Evolutionary conservation across 148 eudicot species (phyloP), one percentile per base, ranked within the genome.

Genomic region (Suaeda aralocaspica): DNA sequence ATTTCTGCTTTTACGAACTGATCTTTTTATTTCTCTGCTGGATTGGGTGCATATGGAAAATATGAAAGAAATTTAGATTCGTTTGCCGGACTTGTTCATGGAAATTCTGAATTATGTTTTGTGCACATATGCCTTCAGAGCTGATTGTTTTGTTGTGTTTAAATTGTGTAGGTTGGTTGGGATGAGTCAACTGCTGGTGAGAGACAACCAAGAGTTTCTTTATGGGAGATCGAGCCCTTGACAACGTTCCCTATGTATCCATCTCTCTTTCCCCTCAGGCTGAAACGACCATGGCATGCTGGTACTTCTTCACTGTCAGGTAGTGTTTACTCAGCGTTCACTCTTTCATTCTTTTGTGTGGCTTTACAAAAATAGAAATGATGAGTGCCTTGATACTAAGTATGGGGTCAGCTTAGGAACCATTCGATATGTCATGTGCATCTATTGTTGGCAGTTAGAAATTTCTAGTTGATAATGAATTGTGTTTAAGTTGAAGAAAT

Each of bases 171-270:
- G 99, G 99, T 94, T 72, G 99, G 99, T 45, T 94, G 99, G 99
- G 99, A 94, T 76, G 99, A 94, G 68, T 94, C 99, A 51, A 91
- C 97, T 67, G 97, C 96, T 16, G 91, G 97, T 71, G 97, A 94
- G 83, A 91, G 91, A 82, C 99, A 91, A 78, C 99, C 97, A 53
- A 86, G 97, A 49, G 99, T 94, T 9, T 94, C 99, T 21, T 76
- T 94, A 69, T 94, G 99, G 99, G 99, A 94, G 72, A 89, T 94
- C 66, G 99, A 94, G 75, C 99, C 97, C 65, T 81, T 94, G 82
- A 91, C 99, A 26, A 91, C 97, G 67, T 94, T 91, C 72, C 99
- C 99, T 19, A 94, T 94, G 97, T 94, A 94, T 64, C 96, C 99
- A 41, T 94, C 97, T 44, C 84, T 91, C 70, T 91, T 94, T 77